Evolutionary conservation across 805 yeast species (phyloP), one percentile per base, ranked within the genome.

Genomic region (Metschnikowia henanensis): DNA sequence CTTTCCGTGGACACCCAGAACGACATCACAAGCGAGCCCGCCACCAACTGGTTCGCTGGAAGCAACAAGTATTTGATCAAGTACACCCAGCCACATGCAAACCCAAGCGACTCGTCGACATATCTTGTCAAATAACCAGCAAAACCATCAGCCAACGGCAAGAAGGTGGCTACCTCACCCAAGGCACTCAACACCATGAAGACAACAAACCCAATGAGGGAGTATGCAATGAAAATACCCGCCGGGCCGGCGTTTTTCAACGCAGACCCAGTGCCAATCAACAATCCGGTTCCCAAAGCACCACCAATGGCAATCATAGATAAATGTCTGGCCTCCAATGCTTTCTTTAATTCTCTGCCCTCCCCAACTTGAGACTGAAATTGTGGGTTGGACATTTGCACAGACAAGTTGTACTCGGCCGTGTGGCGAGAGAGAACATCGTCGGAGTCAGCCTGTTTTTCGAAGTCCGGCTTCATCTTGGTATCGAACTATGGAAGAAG

Each of bases 221-320:
- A 62, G 59, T 87, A 88, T 4, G 88, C 78, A 40, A 87, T 74
- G 33, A 87, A 71, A 35, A 79, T 70, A 40, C 81, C 69, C 21
- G 75, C 84, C 2, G 84, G 92, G 6, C 95, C 95, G 12, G 87
- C 89, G 10, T 73, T 61, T n/a, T 74, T 70, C 43, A 87, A 70
- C 1, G 91, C 82, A 13, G 80, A 66, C 44, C 90, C 89, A 3
- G 91, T 83, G 56, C 91, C 89, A 52, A 87, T 83, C 51, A 87
- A 69, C 44, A 87, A 71, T 58, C 91, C 95, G 1, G 94, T 85
- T 43, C 94, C 94, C 40, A 87, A 65, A 7, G 92, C 87, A 53
- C 94, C 92, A 53, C 94, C 95, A 52, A 87, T 79, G 51, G 94
- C 85, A 58, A 84, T 80, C 85, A 84, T 80, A 43, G 81, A 74